phyloP scores from a whole-genome alignment of 2,329 filamentous ascomycete species.

The Coleophoma crateriformis region DNA sequence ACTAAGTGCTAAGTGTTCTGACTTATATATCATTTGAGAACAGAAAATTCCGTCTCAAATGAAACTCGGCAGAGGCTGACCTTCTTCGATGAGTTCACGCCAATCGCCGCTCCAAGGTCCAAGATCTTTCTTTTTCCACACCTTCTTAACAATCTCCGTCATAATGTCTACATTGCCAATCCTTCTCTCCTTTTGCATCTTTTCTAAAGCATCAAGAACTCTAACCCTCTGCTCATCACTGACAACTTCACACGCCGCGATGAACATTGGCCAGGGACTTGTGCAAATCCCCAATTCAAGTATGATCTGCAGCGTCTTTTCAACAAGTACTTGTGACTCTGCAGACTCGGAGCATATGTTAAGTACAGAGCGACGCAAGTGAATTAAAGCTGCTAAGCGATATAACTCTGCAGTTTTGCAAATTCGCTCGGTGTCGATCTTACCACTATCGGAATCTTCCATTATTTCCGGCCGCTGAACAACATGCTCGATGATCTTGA shows the following conservation, averaged over 20 bases:
- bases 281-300: conserved; percentile 34
- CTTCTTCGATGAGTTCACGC: background rate
- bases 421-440: conserved; percentile 22
- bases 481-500: conserved; percentile 7
- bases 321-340: conserved; percentile 14
- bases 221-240: conserved; percentile 34
- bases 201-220: conserved; percentile 34
- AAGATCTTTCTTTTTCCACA: conserved; percentile 41
- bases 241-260: conserved; percentile 38
- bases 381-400: conserved; percentile 37
- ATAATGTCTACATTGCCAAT: conserved; percentile 41
- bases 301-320: conserved; percentile 31
- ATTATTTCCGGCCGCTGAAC: conserved; percentile 20
- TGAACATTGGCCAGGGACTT: conserved; percentile 43
- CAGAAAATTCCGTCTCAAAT: background rate
- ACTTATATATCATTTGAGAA: too few relatives aligned
- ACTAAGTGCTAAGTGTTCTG: too few relatives aligned
- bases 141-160: conserved; percentile 34
- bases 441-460: conserved; percentile 22
- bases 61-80: background rate
- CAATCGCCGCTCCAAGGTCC: background rate
- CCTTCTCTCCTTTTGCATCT: conserved; percentile 34
- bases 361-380: conserved; percentile 27
- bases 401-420: conserved; percentile 40
- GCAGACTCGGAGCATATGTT: conserved; percentile 8